Conservation (phyloP, 2,329 filamentous ascomycete genomes). For the Myrmaecium sp. region DNA sequence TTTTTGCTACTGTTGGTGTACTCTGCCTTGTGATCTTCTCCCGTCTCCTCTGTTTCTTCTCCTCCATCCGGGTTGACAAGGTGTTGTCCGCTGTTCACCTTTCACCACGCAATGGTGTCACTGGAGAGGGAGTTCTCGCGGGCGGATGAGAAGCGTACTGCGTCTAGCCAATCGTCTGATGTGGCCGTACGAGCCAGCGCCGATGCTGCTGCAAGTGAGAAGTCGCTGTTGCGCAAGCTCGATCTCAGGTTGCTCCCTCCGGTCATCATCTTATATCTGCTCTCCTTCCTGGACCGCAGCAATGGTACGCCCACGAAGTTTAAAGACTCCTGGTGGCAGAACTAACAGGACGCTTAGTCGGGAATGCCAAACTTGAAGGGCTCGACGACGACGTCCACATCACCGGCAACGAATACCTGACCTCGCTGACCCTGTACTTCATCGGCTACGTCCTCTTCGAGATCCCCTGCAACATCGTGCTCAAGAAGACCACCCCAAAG, state of each 20-base stretch:
- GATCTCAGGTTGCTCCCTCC: slow-evolving; percentile 25
- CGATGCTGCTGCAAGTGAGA: too few species aligned
- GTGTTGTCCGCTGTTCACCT: too few species aligned
- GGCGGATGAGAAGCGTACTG: too few species aligned
- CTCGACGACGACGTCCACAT: slow-evolving; percentile 15
- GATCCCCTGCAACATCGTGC: slow-evolving; percentile 44
- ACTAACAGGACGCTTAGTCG: slow-evolving; percentile 8
- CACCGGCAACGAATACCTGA: slow-evolving; percentile 39
- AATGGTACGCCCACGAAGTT: slow-evolving; percentile 10
- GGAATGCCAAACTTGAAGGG: slow-evolving; percentile 30
- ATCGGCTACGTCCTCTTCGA: slow-evolving; percentile 32
- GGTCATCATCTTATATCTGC: slow-evolving; percentile 24
- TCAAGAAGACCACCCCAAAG: slow-evolving; percentile 41
- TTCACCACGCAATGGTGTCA: too few species aligned
- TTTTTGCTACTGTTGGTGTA: too few species aligned
- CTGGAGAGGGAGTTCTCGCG: too few species aligned
- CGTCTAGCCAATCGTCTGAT: too few species aligned
- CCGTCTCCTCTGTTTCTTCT: too few species aligned
- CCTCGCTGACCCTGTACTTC: slow-evolving; percentile 50
- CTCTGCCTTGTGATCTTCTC: too few species aligned
- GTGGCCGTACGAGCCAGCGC: too few species aligned
- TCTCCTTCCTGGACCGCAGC: slow-evolving; percentile 20
- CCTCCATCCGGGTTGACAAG: too few species aligned
- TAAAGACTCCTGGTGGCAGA: not conserved
- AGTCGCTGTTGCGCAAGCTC: slow-evolving; percentile 39